Evolutionary conservation across 768 basidiomycete species (phyloP).

Genomic region (Botryobasidium botryosum): DNA sequence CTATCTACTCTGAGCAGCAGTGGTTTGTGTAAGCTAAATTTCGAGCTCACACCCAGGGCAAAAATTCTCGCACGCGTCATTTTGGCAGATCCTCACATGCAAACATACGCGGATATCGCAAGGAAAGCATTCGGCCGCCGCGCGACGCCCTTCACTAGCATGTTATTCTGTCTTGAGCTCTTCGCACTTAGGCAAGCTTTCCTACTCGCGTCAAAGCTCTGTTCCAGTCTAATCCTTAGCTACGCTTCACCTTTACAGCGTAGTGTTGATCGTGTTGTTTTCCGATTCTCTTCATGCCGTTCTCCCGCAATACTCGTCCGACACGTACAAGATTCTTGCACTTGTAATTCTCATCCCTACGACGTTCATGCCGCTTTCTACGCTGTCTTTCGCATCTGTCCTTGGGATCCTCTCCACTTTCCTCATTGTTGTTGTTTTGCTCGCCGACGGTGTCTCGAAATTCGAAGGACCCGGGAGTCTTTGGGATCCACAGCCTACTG

Average conservation of each 20-base stretch:
- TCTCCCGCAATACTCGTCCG: constrained; percentile 44
- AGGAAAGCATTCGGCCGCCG: constrained; percentile 71
- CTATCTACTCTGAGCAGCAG: neutral
- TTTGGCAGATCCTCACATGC: constrained; percentile 43
- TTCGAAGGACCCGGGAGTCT: constrained; percentile 61
- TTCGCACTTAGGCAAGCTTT: constrained; percentile 56
- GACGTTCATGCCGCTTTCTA: constrained; percentile 66
- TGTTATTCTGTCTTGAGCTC: constrained; percentile 72
- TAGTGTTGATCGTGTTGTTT: constrained; percentile 76
- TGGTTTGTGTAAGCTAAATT: neutral
- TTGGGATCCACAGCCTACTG: constrained; percentile 56
- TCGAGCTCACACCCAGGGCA: constrained; percentile 32
- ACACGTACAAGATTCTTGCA: constrained; percentile 60
- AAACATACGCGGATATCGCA: constrained; percentile 82
- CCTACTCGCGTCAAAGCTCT: constrained; percentile 1
- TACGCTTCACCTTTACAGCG: constrained; percentile 26
- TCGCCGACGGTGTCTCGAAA: constrained; percentile 71
- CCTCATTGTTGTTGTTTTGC: constrained; percentile 54
- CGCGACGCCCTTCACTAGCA: constrained; percentile 44
- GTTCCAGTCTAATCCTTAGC: too few species aligned
- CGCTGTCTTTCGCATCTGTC: constrained; percentile 79
- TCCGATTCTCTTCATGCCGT: constrained; percentile 72
- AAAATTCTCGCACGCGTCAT: constrained; percentile 74
- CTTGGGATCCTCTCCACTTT: constrained; percentile 68
- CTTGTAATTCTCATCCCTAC: constrained; percentile 63